phyloP scores from a whole-genome alignment of 2,329 filamentous ascomycete genomes.

The Neofusicoccum parvum region DNA sequence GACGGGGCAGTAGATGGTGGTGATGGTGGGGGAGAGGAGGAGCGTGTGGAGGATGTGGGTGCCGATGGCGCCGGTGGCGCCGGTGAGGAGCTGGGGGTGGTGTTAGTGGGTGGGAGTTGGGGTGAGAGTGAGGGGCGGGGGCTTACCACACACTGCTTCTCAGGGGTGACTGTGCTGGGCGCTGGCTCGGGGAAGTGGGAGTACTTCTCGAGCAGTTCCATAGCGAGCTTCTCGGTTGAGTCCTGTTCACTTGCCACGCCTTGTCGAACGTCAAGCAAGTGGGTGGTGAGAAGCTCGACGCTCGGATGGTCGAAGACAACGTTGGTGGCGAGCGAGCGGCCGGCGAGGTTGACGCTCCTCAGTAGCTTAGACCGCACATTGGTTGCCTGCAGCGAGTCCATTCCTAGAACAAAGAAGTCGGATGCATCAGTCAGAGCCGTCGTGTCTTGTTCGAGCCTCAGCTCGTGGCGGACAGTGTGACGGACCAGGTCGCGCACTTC shows the following conservation, averaged over 20 bases:
- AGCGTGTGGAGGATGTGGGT: conserved; percentile 52
- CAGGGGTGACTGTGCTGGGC: not conserved
- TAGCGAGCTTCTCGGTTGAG: conserved; percentile 44
- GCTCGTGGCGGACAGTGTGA: not conserved
- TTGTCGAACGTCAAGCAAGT: conserved; percentile 42
- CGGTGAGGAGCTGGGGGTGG: conserved; percentile 54
- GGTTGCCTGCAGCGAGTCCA: conserved; percentile 63
- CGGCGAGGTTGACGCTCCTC: conserved; percentile 51
- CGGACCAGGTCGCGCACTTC: conserved; percentile 29
- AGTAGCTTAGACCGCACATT: conserved; percentile 57
- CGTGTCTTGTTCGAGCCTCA: conserved; percentile 43
- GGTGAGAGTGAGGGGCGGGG: not conserved
- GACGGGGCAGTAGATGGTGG: conserved; percentile 54
- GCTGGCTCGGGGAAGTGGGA: conserved; percentile 32
- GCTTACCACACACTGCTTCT: conserved; percentile 23
- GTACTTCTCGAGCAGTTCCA: conserved; percentile 45
- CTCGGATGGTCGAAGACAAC: conserved; percentile 60
- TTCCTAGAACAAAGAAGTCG: conserved; percentile 61
- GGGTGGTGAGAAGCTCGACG: conserved; percentile 44
- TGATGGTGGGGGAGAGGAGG: conserved; percentile 27
- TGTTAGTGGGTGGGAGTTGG: not conserved
- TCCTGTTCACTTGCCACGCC: conserved; percentile 34
- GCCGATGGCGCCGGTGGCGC: conserved; percentile 65
- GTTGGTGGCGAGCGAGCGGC: conserved; percentile 51
- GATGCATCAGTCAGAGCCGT: conserved; percentile 55